Conservation (phyloP, 441 rosid genomes). For the Mallotus repandus region DNA sequence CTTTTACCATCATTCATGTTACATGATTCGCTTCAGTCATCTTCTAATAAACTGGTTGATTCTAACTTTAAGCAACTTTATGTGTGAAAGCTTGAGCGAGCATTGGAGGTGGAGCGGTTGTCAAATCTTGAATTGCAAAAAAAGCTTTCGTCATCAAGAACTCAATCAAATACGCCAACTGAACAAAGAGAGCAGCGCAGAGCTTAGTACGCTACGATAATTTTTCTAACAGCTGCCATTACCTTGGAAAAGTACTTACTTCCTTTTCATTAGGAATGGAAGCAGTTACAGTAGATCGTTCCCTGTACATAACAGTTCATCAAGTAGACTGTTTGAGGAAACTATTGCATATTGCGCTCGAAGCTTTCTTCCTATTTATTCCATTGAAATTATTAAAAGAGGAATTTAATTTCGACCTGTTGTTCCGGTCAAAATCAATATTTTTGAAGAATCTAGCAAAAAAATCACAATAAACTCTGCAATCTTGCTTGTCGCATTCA, state of each 20-base stretch:
- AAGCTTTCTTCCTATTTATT: neutral
- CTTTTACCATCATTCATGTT: neutral
- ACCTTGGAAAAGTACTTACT: neutral
- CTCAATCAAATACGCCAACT: constrained; percentile 27
- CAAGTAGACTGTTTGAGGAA: neutral
- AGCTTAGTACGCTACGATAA: neutral
- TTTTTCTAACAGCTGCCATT: neutral
- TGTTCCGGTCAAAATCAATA: too few species aligned
- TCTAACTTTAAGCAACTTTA: constrained; percentile 15
- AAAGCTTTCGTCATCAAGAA: constrained; percentile 47
- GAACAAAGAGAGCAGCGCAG: constrained; percentile 29
- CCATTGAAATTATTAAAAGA: neutral
- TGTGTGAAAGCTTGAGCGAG: constrained; percentile 67
- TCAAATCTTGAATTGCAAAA: constrained; percentile 65
- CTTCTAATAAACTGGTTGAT: neutral
- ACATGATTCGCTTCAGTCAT: neutral
- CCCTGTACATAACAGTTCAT: constrained; percentile 13
- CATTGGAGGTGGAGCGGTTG: constrained; percentile 72
- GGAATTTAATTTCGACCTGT: neutral
- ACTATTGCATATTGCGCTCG: neutral
- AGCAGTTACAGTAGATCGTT: neutral
- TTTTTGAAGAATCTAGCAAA: neutral
- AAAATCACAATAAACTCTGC: neutral
- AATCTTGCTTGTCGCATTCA: too few species aligned
- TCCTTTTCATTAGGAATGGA: neutral